A percentile compares a stretch with the other conserved stretches of the same genome.
Conservation (phyloP, 768 basidiomycete genomes). For the Serendipita indica region DNA sequence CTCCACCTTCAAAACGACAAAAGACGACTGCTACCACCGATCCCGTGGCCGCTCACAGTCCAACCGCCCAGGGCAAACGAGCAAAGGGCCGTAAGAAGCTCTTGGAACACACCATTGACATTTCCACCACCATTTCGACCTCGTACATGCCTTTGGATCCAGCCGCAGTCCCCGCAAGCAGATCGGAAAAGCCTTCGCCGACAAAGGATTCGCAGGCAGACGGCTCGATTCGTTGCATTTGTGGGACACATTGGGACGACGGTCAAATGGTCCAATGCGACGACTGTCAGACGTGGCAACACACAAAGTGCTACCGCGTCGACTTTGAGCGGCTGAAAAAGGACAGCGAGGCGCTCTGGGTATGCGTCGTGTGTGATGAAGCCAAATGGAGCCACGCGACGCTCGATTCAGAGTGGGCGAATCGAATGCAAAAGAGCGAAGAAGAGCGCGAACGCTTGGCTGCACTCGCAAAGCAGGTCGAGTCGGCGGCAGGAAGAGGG, state of each 20-base stretch:
- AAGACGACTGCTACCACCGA: too few species aligned
- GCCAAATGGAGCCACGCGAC: background rate
- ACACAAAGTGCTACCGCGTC: conserved; percentile 27
- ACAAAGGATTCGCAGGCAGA: conserved; percentile 8
- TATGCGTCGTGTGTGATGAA: background rate
- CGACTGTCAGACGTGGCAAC: conserved; percentile 67
- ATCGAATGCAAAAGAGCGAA: background rate
- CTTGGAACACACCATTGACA: too few species aligned
- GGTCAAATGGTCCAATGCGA: conserved; percentile 82
- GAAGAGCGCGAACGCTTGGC: conserved; percentile 1
- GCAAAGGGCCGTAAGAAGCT: too few species aligned
- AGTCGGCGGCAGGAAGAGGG: background rate
- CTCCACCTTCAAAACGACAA: too few species aligned
- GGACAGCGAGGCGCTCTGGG: background rate
- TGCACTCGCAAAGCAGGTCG: background rate
- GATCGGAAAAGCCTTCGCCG: background rate
- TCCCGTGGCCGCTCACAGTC: too few species aligned
- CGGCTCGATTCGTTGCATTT: background rate
- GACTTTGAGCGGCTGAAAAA: background rate
- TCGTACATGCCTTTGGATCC: too few species aligned
- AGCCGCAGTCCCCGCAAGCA: too few species aligned
- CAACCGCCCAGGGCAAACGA: too few species aligned
- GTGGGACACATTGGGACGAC: conserved; percentile 34
- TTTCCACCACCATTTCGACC: too few species aligned
- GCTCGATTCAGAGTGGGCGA: background rate